A percentile compares a stretch with the other conserved stretches of the same genome.
Conservation (phyloP, 169 alveolate species). For the Cryptosporidium parvum region DNA sequence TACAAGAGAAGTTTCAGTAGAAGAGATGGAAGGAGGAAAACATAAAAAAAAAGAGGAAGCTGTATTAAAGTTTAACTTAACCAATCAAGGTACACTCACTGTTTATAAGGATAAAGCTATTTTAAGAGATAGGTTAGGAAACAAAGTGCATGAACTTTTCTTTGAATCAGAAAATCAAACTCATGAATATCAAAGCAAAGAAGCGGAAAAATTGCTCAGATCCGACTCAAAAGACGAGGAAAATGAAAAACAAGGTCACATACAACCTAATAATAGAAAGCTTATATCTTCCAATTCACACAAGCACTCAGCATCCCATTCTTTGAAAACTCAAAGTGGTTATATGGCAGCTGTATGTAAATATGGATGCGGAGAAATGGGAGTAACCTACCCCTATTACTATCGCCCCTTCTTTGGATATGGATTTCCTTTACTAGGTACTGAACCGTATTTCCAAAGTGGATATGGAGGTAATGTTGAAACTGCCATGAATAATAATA, state of each 20-base stretch:
- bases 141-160: not conserved
- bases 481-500: conserved; percentile 71
- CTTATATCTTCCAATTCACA: conserved; percentile 58
- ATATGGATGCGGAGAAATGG: conserved; percentile 75
- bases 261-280: not conserved
- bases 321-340: conserved; percentile 70
- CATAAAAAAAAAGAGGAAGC: not conserved
- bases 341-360: conserved; percentile 76
- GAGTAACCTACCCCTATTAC: conserved; percentile 81
- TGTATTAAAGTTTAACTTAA: conserved; percentile 33
- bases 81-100: conserved; percentile 5
- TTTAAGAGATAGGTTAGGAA: conserved; percentile 32
- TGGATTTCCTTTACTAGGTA: conserved; percentile 80
- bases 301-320: conserved; percentile 40
- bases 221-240: not conserved
- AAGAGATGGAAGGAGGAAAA: not conserved
- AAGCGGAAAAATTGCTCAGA: conserved; percentile 1
- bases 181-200: not conserved
- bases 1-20: conserved; percentile 18
- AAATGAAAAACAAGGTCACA: not conserved
- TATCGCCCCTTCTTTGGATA: conserved; percentile 82
- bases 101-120: conserved; percentile 45
- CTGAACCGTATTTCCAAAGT: conserved; percentile 80
- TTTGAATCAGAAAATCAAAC: not conserved
- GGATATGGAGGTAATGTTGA: conserved; percentile 79